Conservation (phyloP, 1,139 yeast species). For the Lodderomyces beijingensis region DNA sequence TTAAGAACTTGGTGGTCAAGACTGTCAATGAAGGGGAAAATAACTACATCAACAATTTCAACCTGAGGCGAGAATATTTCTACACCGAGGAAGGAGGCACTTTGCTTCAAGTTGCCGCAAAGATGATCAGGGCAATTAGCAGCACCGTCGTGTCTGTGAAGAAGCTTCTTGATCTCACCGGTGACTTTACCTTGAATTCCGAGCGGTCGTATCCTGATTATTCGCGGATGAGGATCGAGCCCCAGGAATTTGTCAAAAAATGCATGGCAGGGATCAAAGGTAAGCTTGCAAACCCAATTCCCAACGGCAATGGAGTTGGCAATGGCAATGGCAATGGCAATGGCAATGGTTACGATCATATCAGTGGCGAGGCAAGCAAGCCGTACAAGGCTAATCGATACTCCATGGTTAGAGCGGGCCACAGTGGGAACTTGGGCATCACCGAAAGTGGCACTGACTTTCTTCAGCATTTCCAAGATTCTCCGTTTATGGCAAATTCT, state of each 20-base stretch:
- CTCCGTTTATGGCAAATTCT: constrained; percentile 40
- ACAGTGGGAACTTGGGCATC: constrained; percentile 47
- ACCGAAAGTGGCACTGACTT: constrained; percentile 59
- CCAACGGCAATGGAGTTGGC: background rate
- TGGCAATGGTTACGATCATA: background rate
- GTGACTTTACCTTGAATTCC: constrained; percentile 66
- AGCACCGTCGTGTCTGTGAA: constrained; percentile 43
- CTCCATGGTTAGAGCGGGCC: constrained; percentile 60
- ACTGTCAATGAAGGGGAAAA: constrained; percentile 41
- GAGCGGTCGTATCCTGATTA: constrained; percentile 76
- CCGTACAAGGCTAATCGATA: constrained; percentile 37
- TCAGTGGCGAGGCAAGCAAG: constrained; percentile 4
- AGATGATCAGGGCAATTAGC: constrained; percentile 58
- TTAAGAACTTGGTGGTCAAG: constrained; percentile 56
- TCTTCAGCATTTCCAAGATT: constrained; percentile 38
- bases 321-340: constrained; percentile 2
- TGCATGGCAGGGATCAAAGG: constrained; percentile 48
- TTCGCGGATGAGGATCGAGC: constrained; percentile 50
- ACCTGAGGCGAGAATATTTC: constrained; percentile 32
- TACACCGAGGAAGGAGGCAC: constrained; percentile 67
- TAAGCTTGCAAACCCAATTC: constrained; percentile 6
- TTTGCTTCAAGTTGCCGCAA: constrained; percentile 56
- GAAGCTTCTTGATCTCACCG: constrained; percentile 47
- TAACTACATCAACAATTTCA: constrained; percentile 14
- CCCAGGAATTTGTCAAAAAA: constrained; percentile 55